These are phyloP conservation scores for Fraxinus angustifolia DNA, from an alignment of 305 asterid species.

Conservation along the genomic window DNA sequence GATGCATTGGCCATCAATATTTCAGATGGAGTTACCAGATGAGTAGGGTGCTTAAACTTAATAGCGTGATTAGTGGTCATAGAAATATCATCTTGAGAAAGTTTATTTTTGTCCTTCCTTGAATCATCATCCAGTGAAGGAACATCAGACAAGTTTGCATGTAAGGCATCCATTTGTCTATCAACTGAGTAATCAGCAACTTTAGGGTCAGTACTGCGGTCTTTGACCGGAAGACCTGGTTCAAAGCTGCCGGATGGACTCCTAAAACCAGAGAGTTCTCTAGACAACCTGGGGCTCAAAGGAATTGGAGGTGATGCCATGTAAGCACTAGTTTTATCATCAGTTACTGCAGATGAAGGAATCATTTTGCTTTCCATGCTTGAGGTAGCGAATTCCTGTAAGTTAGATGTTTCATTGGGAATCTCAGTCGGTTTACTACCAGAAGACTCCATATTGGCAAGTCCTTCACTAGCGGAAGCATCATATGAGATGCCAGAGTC, in stretches of 20 bases:
- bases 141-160: conserved; percentile 52
- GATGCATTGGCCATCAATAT: conserved; percentile 73
- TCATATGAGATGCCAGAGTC: conserved; percentile 51
- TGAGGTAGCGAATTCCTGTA: background rate
- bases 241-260: conserved; percentile 61
- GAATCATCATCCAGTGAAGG: conserved; percentile 54
- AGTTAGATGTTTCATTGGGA: background rate
- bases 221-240: conserved; percentile 38
- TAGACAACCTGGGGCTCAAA: conserved; percentile 68
- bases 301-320: background rate
- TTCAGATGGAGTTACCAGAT: conserved; percentile 87
- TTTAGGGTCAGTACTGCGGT: conserved; percentile 47
- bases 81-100: conserved; percentile 54
- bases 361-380: background rate
- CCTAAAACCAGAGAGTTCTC: conserved; percentile 61
- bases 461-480: conserved; percentile 46
- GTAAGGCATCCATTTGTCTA: conserved; percentile 49
- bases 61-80: conserved; percentile 42
- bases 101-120: conserved; percentile 46
- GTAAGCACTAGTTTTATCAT: background rate
- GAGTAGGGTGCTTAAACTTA: conserved; percentile 89
- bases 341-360: background rate
- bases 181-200: conserved; percentile 63
- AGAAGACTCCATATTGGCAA: conserved; percentile 3
- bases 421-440: background rate